These are phyloP conservation scores for Macadamia tetraphylla DNA, from an alignment of 164 flowering plant genomes.

Conservation along the genomic window DNA sequence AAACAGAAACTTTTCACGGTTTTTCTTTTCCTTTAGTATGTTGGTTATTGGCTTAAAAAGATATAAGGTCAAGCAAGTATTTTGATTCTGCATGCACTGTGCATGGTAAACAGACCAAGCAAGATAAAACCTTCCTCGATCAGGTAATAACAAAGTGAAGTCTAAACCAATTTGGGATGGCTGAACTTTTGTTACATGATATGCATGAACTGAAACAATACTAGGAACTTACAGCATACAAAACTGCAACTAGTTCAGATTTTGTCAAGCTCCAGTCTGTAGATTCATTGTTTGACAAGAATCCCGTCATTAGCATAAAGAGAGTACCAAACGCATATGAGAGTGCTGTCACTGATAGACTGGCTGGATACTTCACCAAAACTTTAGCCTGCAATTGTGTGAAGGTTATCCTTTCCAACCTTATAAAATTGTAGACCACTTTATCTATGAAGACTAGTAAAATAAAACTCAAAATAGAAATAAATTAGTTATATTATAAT, in stretches of 20 bases:
- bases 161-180: neutral
- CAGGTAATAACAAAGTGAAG: neutral
- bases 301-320: conserved; percentile 65
- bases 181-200: neutral
- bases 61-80: no score
- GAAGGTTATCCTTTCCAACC: no score
- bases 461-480: no score
- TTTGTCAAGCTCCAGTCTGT: conserved; percentile 71
- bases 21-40: no score
- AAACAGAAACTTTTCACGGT: no score
- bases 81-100: neutral
- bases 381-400: conserved; percentile 68
- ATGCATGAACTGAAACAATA: neutral
- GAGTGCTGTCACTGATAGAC: conserved; percentile 86
- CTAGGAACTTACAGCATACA: conserved; percentile 74
- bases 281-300: conserved; percentile 46
- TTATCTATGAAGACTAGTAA: no score
- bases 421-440: no score
- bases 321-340: conserved; percentile 82
- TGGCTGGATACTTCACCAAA: conserved; percentile 76
- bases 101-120: neutral
- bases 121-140: neutral
- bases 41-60: neutral
- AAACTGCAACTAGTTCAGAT: conserved; percentile 73
- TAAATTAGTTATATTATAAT: no score